Evolutionary conservation across 306 rosid genomes (phyloP).

Genomic region (Prunus campanulata): DNA sequence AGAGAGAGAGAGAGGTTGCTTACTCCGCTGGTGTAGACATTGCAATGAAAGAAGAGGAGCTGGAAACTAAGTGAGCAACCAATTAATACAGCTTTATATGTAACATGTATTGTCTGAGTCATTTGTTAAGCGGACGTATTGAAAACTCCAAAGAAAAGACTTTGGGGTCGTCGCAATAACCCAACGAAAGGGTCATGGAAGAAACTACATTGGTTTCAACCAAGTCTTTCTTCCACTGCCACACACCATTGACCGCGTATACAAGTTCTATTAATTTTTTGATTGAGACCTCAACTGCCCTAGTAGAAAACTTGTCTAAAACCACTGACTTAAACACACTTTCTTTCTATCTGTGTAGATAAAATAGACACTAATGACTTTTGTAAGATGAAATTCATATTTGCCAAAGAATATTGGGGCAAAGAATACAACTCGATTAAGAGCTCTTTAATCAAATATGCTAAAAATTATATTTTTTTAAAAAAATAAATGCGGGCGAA

Average conservation of each 20-base stretch:
- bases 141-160: constrained; percentile 27
- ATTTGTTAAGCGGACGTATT: not conserved
- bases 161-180: not conserved
- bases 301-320: too few relatives aligned
- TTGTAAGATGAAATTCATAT: too few relatives aligned
- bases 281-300: too few relatives aligned
- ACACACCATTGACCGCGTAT: not conserved
- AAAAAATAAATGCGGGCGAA: too few relatives aligned
- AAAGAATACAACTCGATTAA: too few relatives aligned
- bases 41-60: constrained; percentile 15
- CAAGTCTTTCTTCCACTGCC: constrained; percentile 1
- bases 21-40: constrained; percentile 83
- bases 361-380: too few relatives aligned
- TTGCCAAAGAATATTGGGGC: too few relatives aligned
- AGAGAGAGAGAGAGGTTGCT: constrained; percentile 17
- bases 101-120: not conserved
- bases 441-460: too few relatives aligned
- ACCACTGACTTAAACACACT: too few relatives aligned
- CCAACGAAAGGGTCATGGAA: not conserved
- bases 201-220: not conserved
- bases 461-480: too few relatives aligned
- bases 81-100: not conserved
- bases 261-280: too few relatives aligned
- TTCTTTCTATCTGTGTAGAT: too few relatives aligned
- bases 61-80: not conserved